Evolutionary conservation across 441 rosid species (phyloP).

Genomic region (Croton laevigatus): DNA sequence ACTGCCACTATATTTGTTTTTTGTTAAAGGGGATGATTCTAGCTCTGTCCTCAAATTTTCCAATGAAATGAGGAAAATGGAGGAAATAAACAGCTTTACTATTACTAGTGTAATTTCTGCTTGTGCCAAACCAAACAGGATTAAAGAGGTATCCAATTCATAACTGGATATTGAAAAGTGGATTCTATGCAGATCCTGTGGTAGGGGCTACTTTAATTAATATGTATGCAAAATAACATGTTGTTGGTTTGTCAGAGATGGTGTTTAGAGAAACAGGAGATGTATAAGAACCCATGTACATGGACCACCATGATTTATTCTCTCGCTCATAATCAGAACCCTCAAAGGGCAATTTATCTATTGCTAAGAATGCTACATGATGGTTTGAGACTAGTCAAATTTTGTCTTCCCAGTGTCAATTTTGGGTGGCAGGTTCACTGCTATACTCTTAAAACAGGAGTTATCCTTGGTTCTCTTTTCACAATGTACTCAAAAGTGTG

Average conservation of each 20-base stretch:
- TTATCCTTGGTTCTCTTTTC: conserved; percentile 53
- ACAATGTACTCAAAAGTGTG: conserved; percentile 81
- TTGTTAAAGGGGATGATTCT: conserved; percentile 45
- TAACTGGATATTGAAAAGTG: conserved; percentile 61
- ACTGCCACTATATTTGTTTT: conserved; percentile 68
- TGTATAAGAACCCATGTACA: conserved; percentile 23
- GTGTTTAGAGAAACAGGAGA: conserved; percentile 46
- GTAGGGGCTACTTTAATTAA: conserved; percentile 56
- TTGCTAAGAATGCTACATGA: conserved; percentile 47
- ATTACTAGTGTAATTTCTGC: conserved; percentile 55
- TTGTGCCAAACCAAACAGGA: conserved; percentile 48
- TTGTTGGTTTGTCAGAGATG: conserved; percentile 41
- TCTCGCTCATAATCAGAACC: conserved; percentile 48
- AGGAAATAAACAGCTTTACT: conserved; percentile 56
- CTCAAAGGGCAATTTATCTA: conserved; percentile 44
- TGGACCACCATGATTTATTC: conserved; percentile 58
- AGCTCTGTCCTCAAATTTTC: conserved; percentile 51
- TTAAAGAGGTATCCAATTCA: conserved; percentile 57
- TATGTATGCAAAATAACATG: conserved; percentile 55
- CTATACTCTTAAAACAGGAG: conserved; percentile 48
- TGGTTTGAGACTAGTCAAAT: conserved; percentile 53
- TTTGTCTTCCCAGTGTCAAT: conserved; percentile 49
- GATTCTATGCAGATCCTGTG: conserved; percentile 45
- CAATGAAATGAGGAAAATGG: conserved; percentile 49
- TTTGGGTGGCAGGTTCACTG: conserved; percentile 70